Conservation (phyloP, 345 rosid species). For the Populus deltoides region DNA sequence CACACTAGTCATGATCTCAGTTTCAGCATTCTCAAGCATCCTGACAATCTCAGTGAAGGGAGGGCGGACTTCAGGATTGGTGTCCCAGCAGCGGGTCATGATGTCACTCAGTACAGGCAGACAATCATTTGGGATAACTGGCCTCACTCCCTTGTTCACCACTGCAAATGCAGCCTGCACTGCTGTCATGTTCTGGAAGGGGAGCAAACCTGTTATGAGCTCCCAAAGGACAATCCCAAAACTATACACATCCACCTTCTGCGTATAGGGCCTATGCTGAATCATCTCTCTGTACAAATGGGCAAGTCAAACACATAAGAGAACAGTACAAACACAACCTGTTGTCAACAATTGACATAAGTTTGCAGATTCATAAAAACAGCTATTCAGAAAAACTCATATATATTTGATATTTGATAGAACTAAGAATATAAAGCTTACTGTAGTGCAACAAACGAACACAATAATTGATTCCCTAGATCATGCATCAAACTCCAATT, state of each 20-base stretch:
- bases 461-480: background rate
- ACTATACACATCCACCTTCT: constrained; percentile 34
- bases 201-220: constrained; percentile 28
- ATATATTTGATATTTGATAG: background rate
- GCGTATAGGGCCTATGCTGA: constrained; percentile 33
- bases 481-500: background rate
- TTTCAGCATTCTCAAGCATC: constrained; percentile 30
- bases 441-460: background rate
- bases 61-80: constrained; percentile 30
- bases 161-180: constrained; percentile 38
- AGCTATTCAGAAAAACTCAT: background rate
- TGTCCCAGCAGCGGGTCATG: constrained; percentile 34
- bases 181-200: constrained; percentile 35
- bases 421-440: background rate
- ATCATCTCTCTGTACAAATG: constrained; percentile 28
- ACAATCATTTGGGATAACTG: constrained; percentile 27
- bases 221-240: constrained; percentile 37
- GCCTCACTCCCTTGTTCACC: constrained; percentile 30
- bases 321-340: background rate
- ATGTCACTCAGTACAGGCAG: constrained; percentile 26
- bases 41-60: constrained; percentile 21
- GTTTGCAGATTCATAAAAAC: background rate
- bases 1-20: constrained; percentile 28
- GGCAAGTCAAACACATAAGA: background rate
- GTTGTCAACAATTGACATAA: background rate